Conservation (phyloP, 2,329 filamentous ascomycete species). For the Neofusicoccum laricinum region DNA sequence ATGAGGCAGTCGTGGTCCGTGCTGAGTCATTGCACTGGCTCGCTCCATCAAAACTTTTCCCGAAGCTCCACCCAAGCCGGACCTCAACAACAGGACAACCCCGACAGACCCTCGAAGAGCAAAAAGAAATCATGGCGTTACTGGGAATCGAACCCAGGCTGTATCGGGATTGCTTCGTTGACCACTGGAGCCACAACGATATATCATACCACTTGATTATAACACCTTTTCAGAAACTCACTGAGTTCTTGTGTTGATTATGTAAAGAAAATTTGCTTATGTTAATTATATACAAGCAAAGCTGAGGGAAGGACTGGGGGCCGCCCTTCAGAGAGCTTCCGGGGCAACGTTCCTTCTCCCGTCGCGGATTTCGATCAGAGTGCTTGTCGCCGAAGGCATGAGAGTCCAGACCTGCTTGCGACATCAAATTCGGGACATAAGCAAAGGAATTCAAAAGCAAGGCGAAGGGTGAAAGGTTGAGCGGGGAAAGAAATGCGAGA, state of each 20-base stretch:
- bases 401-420: no score
- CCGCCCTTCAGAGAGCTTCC: no score
- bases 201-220: background rate
- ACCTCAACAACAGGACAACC: background rate
- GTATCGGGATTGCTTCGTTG: background rate
- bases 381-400: no score
- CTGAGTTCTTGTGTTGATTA: background rate
- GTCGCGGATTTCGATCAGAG: no score
- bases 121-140: background rate
- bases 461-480: background rate
- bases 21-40: background rate
- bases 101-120: no score
- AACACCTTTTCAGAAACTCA: background rate
- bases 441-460: no score
- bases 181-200: background rate
- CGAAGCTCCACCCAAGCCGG: background rate
- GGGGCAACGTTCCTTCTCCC: no score
- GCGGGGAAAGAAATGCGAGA: no score
- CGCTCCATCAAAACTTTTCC: background rate
- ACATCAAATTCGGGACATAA: no score
- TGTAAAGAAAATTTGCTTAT: background rate
- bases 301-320: no score
- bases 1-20: background rate
- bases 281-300: no score
- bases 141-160: slow-evolving; percentile 17